Conservation (phyloP, 352 stramenopile genomes). For the Globisporangium middletonii region DNA sequence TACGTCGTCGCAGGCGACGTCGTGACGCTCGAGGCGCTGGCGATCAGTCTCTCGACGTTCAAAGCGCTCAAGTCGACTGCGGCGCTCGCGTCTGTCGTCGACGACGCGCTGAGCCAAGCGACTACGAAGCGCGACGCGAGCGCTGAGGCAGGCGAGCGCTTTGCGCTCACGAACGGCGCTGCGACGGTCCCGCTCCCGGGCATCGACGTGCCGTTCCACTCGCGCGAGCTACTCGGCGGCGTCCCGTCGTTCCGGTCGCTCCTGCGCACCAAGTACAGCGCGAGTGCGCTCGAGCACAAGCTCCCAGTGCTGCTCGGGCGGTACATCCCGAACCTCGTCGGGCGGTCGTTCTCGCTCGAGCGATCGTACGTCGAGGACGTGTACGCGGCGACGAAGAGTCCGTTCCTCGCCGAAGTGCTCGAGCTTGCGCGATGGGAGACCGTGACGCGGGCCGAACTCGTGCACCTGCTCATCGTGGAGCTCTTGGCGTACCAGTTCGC, state of each 20-base stretch:
- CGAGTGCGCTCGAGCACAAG: constrained; percentile 60
- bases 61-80: constrained; percentile 37
- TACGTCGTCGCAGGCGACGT: constrained; percentile 84
- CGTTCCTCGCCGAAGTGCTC: constrained; percentile 34
- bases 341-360: constrained; percentile 70
- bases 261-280: constrained; percentile 63
- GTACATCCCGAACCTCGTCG: constrained; percentile 87
- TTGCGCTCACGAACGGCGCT: constrained; percentile 49
- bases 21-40: constrained; percentile 77
- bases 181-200: constrained; percentile 85
- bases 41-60: constrained; percentile 43
- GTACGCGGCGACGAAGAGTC: constrained; percentile 63
- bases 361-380: constrained; percentile 75
- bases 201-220: constrained; percentile 90
- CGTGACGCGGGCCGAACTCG: constrained; percentile 59
- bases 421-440: constrained; percentile 65
- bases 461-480: constrained; percentile 77
- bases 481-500: constrained; percentile 87
- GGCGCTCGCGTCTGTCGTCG: constrained; percentile 46
- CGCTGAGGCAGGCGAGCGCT: constrained; percentile 43
- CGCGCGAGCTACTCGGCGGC: constrained; percentile 68
- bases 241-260: constrained; percentile 78
- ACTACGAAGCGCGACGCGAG: constrained; percentile 54
- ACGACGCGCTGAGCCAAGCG: constrained; percentile 51
- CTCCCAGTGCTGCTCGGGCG: constrained; percentile 61